Conservation (phyloP, 2,329 filamentous ascomycete species). For the Tolypocladium guangdongense region DNA sequence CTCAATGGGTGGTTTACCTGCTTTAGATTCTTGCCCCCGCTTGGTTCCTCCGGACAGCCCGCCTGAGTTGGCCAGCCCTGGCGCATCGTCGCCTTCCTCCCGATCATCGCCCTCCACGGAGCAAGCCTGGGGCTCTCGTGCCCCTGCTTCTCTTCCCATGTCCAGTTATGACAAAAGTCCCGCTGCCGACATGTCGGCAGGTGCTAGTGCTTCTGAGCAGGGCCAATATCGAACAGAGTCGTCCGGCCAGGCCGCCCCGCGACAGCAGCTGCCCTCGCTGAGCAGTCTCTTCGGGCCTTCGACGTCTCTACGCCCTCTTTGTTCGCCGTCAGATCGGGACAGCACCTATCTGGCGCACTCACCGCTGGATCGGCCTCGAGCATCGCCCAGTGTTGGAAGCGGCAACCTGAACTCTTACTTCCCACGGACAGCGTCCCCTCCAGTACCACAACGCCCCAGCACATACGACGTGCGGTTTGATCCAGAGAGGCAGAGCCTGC, state of each 20-base stretch:
- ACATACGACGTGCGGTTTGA: constrained; percentile 35
- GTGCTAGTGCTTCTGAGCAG: constrained; percentile 25
- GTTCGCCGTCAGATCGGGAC: constrained; percentile 38
- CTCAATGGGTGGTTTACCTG: constrained; percentile 46
- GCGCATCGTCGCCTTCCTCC: constrained; percentile 35
- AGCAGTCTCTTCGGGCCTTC: constrained; percentile 46
- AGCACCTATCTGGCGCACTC: constrained; percentile 30
- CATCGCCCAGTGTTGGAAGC: constrained; percentile 25
- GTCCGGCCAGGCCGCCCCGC: constrained; percentile 16
- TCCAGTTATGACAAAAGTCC: constrained; percentile 43
- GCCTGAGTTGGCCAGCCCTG: constrained; percentile 42
- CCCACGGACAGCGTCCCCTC: constrained; percentile 24
- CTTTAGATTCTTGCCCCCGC: constrained; percentile 37
- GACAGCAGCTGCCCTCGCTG: constrained; percentile 43
- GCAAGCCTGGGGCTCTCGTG: constrained; percentile 30
- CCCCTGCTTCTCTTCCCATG: constrained; percentile 41
- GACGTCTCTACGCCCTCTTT: constrained; percentile 29
- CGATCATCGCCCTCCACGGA: constrained; percentile 32
- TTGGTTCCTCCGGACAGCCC: constrained; percentile 42
- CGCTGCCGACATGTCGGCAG: constrained; percentile 30
- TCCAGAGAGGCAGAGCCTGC: constrained; percentile 24
- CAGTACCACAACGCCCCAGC: constrained; percentile 32
- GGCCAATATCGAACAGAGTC: constrained; percentile 24
- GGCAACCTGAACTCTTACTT: constrained; percentile 37
- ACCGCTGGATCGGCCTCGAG: constrained; percentile 34